Base-by-base conservation (phyloP, 139 green algal species). In the Chlamydomonas applanata region DNA sequence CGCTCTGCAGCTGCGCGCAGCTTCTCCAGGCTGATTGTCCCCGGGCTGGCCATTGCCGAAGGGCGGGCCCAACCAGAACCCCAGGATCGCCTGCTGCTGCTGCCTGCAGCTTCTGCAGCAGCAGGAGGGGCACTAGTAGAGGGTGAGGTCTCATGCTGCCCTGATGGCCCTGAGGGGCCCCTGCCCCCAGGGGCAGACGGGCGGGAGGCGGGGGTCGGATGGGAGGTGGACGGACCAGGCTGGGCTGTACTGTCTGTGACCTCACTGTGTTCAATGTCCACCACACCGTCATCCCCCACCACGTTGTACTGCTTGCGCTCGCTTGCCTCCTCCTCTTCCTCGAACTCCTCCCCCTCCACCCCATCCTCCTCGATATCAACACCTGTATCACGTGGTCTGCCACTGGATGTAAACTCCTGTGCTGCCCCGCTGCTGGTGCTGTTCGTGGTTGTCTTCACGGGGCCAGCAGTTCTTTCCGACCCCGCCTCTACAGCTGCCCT, bases 291-390 rank as follows among this genome's bases (percentile, higher is more conserved):
- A 3, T 36, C 59, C 11, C 29, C 29, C 59, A 66, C 25, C 11
- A n/a, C 20, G 3, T 22, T 19, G 11, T 40, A 35, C 11, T 36
- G 11, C 11, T 27, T 25, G 4, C 4, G 20, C 25, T 27, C 59
- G 27, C 29, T 22, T 22, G 16, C 59, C 11, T 4, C 11, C 4
- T 35, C 25, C 4, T 14, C 59, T 25, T 36, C 11, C n/a, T 66
- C 59, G 14, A 66, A 66, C 59, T 66, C 59, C 4, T 66, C 59
- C 7, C 4, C 25, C 59, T 35, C 25, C 4, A 66, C 59, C 3
- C 59, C 59, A 35, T 66, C 59, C 27, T 66, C 59, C 59, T 66
- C 59, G 14, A 66, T 66, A 14, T 66, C 59, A 3, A 66, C 59
- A 24, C n/a, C 16, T 34, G 24, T 3, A 35, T 66, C 59, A 13